These are phyloP conservation scores for Oxytropis ochrocephala DNA, from an alignment of 306 rosid genomes.

Conservation along the genomic window DNA sequence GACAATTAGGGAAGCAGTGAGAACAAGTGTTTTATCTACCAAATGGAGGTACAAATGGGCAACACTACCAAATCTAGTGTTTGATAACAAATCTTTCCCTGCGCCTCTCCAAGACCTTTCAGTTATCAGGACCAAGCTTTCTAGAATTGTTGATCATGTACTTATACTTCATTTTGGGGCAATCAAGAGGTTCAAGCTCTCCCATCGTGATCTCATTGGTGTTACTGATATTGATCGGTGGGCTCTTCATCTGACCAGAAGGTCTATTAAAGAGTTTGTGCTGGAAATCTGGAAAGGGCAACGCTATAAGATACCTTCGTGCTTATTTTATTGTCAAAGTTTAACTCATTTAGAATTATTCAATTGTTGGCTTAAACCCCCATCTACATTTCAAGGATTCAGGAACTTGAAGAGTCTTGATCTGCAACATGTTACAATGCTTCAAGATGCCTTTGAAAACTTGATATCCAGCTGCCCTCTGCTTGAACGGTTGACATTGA, in stretches of 20 bases:
- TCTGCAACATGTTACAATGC: conserved; percentile 51
- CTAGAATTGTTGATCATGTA: conserved; percentile 53
- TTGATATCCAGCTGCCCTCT: conserved; percentile 44
- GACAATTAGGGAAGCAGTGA: conserved; percentile 47
- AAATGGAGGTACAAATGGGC: conserved; percentile 71
- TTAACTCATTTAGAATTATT: conserved; percentile 45
- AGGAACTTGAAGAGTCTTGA: conserved; percentile 53
- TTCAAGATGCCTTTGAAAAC: conserved; percentile 40
- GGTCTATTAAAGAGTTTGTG: conserved; percentile 43
- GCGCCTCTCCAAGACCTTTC: conserved; percentile 24
- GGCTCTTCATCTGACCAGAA: conserved; percentile 44
- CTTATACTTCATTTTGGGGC: conserved; percentile 57
- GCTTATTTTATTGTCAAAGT: conserved; percentile 44
- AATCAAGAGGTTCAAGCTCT: conserved; percentile 46
- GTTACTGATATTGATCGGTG: conserved; percentile 46
- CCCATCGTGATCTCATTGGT: conserved; percentile 40
- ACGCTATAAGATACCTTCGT: conserved; percentile 45
- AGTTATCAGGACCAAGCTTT: conserved; percentile 37
- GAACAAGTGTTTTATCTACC: conserved; percentile 56
- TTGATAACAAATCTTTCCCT: conserved; percentile 35
- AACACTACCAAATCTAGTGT: conserved; percentile 42
- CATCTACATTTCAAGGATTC: conserved; percentile 46
- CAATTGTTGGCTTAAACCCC: conserved; percentile 52
- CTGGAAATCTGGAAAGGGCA: conserved; percentile 58
- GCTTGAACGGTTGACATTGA: conserved; percentile 45